Conservation (phyloP, 164 flowering plant species). For the Dillenia turbinata region DNA sequence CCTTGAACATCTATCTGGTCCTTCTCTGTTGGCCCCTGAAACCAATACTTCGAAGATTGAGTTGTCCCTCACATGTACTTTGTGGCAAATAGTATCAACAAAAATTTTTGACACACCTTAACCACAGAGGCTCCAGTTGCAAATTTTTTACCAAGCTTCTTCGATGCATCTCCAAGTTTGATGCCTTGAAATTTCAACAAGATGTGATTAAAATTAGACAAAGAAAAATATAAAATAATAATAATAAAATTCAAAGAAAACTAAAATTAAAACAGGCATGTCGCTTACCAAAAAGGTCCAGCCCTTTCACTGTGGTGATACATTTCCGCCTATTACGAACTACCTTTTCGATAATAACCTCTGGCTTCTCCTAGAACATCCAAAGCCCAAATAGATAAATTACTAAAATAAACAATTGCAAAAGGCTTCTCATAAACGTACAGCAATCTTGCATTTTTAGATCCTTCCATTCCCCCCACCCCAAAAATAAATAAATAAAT, state of each 20-base stretch:
- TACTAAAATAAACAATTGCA: too few relatives aligned
- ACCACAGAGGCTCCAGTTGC: slow-evolving; percentile 99
- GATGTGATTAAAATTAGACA: neutral
- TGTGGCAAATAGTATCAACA: neutral
- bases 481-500: too few relatives aligned
- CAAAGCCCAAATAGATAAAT: neutral
- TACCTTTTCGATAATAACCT: slow-evolving; percentile 81
- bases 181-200: slow-evolving; percentile 47
- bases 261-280: slow-evolving; percentile 4
- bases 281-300: slow-evolving; percentile 80
- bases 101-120: slow-evolving; percentile 44
- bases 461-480: too few relatives aligned
- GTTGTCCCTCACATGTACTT: neutral
- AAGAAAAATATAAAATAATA: neutral
- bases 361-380: slow-evolving; percentile 60
- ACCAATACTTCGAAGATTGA: slow-evolving; percentile 9
- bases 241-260: neutral
- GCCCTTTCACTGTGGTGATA: slow-evolving; percentile 81
- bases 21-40: slow-evolving; percentile 93
- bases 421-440: too few relatives aligned
- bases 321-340: slow-evolving; percentile 82
- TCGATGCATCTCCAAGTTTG: slow-evolving; percentile 96
- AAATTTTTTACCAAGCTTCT: slow-evolving; percentile 97
- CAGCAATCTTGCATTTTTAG: too few relatives aligned
- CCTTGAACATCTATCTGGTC: slow-evolving; percentile 99